Evolutionary conservation across 768 basidiomycete species (phyloP), one percentile per base, ranked within the genome.

Genomic region (Auriscalpium orientale): DNA sequence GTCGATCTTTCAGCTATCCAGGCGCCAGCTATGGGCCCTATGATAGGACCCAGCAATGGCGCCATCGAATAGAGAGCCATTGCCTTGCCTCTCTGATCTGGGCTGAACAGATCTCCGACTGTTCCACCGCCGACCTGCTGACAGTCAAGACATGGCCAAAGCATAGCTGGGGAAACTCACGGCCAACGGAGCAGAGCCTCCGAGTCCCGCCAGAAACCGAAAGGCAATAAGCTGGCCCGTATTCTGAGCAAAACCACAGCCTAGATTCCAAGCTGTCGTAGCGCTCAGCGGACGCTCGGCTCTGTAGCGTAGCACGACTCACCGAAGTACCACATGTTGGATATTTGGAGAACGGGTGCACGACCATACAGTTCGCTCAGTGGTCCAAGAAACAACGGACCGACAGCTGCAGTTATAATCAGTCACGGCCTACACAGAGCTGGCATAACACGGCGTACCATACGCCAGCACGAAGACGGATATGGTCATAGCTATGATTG

Each of bases 301-400:
- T 15, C 18, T 2, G 22, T 48, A 48, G 47, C 11, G 9, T 16
- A 44, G 10, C 6, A 3, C 47, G 47, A 46, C 22, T 10, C 63
- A 85, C 84, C 79, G 1, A 89, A 70, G 62, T 78, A 89, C 67
- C 82, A 83, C 6, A 85, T 16, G 66, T 89, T 89, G 1, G 86
- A 67, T 0, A 74, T 46, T 62, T 86, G 87, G 0, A 89, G 62
- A 0, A 88, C 80, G 1, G 72, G 68, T 0, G 81, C 78, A 18
- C 87, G 78, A 2, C 89, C 87, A 57, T 74, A 89, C 10, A 90
- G 74, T 66, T 91, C 89, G 58, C 81, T 83, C 18, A 89, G 61
- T 0, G 89, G 89, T 0, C 83, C 85, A 13, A 76, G 59, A 38
- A 74, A 64, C 2, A 77, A 51, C 1, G 76, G 74, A 1, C 73